Conservation (phyloP, 805 yeast species). For the Saturnispora gosingensis region DNA sequence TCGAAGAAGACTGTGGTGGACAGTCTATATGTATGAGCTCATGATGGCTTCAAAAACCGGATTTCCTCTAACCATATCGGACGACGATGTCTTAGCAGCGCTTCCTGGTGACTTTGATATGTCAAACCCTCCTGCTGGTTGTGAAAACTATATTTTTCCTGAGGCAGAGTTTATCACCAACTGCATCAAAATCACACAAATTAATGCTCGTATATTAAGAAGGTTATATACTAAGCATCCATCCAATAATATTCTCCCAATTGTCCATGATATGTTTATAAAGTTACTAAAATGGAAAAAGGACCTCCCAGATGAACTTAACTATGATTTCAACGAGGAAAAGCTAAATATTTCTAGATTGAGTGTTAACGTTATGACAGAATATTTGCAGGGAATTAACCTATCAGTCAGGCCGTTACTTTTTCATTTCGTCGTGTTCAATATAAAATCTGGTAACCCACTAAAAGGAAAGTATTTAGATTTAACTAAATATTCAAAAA, state of each 20-base stretch:
- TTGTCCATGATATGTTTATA: slow-evolving; percentile 59
- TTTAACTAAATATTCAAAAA: slow-evolving; percentile 55
- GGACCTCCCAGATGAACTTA: slow-evolving; percentile 52
- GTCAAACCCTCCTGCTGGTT: slow-evolving; percentile 49
- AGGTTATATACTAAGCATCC: slow-evolving; percentile 70
- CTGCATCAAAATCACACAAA: slow-evolving; percentile 71
- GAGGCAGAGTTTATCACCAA: slow-evolving; percentile 69
- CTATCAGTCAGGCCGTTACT: slow-evolving; percentile 68
- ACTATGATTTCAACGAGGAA: slow-evolving; percentile 49
- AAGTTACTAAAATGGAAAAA: slow-evolving; percentile 61
- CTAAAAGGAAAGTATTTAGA: slow-evolving; percentile 42
- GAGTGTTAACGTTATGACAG: slow-evolving; percentile 69
- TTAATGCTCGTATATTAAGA: slow-evolving; percentile 63
- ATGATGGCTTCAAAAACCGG: slow-evolving; percentile 82
- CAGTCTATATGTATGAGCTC: slow-evolving; percentile 39
- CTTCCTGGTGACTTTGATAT: slow-evolving; percentile 65
- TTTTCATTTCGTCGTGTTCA: slow-evolving; percentile 66
- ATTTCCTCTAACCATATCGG: slow-evolving; percentile 67
- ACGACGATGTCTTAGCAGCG: slow-evolving; percentile 71
- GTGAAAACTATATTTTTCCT: slow-evolving; percentile 63
- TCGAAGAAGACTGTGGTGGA: slow-evolving; percentile 32
- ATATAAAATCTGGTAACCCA: slow-evolving; percentile 34
- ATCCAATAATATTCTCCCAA: slow-evolving; percentile 63
- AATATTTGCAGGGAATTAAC: slow-evolving; percentile 75
- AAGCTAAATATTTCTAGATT: slow-evolving; percentile 53